Evolutionary conservation across 768 basidiomycete genomes (phyloP).

Genomic region (Panaeolus cyanescens): DNA sequence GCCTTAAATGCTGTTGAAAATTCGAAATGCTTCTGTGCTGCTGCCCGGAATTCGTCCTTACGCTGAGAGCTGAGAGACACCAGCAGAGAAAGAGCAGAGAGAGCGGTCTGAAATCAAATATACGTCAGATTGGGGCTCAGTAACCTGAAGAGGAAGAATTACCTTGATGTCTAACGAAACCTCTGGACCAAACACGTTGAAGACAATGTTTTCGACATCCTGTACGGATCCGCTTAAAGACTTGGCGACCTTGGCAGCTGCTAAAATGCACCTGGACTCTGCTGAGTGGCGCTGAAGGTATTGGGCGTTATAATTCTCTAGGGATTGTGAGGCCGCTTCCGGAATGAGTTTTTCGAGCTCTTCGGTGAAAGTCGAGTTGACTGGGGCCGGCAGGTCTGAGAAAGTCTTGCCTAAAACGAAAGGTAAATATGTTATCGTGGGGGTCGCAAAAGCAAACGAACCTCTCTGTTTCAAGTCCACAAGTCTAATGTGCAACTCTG

Average conservation of each 20-base stretch:
- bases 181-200: constrained; percentile 46
- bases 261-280: constrained; percentile 57
- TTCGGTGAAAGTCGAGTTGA: constrained; percentile 52
- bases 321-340: constrained; percentile 40
- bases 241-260: constrained; percentile 58
- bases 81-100: constrained; percentile 51
- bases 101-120: constrained; percentile 45
- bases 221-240: constrained; percentile 47
- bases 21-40: constrained; percentile 54
- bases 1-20: constrained; percentile 71
- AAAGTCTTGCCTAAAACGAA: constrained; percentile 41
- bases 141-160: constrained; percentile 11
- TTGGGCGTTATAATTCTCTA: constrained; percentile 73
- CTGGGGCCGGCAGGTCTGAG: constrained; percentile 44
- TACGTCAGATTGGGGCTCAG: background rate
- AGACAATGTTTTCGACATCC: constrained; percentile 64
- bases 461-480: constrained; percentile 62
- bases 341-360: constrained; percentile 56
- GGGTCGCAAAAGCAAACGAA: constrained; percentile 26
- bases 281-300: constrained; percentile 67
- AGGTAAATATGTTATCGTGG: background rate
- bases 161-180: constrained; percentile 52
- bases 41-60: constrained; percentile 59
- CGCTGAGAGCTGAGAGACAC: constrained; percentile 50
- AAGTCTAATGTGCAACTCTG: constrained; percentile 72